Conservation (phyloP, 2,329 filamentous ascomycete genomes). For the Botrytis sinoallii region DNA sequence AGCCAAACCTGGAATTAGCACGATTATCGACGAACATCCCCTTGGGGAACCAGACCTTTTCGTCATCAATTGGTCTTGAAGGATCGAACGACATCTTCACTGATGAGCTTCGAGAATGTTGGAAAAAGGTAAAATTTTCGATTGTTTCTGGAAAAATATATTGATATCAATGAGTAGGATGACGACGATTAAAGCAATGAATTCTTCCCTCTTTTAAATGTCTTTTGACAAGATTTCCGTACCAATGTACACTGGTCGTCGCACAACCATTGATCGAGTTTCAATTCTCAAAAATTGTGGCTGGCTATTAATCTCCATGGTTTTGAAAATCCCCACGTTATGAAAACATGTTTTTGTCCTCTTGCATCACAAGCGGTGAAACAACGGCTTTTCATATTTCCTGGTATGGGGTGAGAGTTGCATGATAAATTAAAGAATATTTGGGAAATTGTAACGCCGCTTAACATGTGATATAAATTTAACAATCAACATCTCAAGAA, state of each 20-base stretch:
- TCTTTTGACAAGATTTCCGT: too few relatives aligned
- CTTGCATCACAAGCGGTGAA: background rate
- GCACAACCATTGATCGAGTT: background rate
- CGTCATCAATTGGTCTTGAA: conserved; percentile 1
- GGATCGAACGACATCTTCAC: background rate
- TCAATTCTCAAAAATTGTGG: background rate
- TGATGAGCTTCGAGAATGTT: background rate
- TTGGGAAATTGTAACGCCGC: rapidly evolving
- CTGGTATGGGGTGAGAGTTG: background rate
- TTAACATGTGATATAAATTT: too few relatives aligned
- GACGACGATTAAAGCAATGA: background rate
- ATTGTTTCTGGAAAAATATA: background rate
- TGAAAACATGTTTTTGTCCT: background rate
- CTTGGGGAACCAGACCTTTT: conserved; percentile 5
- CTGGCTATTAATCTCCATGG: background rate
- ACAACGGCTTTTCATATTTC: background rate
- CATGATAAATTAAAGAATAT: too few relatives aligned
- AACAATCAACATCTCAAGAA: background rate
- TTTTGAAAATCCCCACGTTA: background rate
- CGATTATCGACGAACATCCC: conserved; percentile 9
- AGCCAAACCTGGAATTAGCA: background rate
- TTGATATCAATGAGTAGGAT: background rate
- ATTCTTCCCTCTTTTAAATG: background rate
- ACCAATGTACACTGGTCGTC: background rate
- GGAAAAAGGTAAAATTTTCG: background rate